Evolutionary conservation across 139 green algal genomes (phyloP).

Genomic region (Chlamydomonas schloesseri): DNA sequence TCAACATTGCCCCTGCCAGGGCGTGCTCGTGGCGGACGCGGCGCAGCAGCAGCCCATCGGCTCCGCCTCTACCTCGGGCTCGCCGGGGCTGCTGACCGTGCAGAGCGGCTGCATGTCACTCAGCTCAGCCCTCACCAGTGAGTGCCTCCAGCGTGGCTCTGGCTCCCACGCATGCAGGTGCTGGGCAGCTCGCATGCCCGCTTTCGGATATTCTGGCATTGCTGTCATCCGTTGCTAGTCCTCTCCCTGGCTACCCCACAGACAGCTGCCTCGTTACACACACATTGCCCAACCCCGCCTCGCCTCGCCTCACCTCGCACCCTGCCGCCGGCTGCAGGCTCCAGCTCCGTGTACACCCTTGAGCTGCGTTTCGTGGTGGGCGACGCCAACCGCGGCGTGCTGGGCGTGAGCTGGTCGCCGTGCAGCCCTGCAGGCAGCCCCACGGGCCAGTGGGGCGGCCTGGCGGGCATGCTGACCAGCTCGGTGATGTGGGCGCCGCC

Average conservation of each 20-base stretch:
- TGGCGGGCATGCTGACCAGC: not conserved
- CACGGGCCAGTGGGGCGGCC: not conserved
- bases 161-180: no score
- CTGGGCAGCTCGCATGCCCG: no score
- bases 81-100: not conserved
- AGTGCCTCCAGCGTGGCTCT: no score
- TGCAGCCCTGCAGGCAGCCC: not conserved
- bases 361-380: not conserved
- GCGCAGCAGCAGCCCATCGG: not conserved
- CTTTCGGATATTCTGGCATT: no score
- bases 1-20: no score
- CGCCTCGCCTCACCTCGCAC: no score
- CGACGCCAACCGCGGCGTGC: not conserved
- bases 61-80: no score
- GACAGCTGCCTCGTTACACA: no score
- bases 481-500: not conserved
- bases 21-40: not conserved
- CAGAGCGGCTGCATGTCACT: not conserved
- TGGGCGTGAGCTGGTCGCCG: not conserved
- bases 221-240: no score
- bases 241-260: no score
- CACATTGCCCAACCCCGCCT: no score
- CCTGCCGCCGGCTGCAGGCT: no score
- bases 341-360: not conserved
- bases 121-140: not conserved